Percentiles rank a stretch among this genome's conserved stretches.
phyloP scores from a whole-genome alignment of 1,284 basidiomycete species.

The Anthracocystis setariae region DNA sequence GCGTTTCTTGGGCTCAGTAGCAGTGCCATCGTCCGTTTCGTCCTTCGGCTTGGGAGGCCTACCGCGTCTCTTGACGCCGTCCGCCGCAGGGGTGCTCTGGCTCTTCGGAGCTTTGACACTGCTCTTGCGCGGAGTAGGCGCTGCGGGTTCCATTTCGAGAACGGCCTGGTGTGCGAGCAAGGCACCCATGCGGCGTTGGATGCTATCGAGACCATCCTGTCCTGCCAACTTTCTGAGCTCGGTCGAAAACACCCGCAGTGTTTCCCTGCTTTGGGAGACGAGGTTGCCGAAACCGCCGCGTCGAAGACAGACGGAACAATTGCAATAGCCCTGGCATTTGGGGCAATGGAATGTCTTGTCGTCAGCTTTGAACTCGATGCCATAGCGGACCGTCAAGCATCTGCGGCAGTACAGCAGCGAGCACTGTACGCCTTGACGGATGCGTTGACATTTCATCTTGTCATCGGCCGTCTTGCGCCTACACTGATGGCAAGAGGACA shows the following conservation, averaged over 20 bases:
- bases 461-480: slow-evolving; percentile 28
- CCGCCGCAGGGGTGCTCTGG: background rate
- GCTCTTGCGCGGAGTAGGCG: slow-evolving; percentile 3
- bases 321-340: slow-evolving; percentile 45
- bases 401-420: slow-evolving; percentile 32
- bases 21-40: too few species aligned
- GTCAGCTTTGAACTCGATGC: slow-evolving; percentile 24
- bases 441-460: slow-evolving; percentile 48
- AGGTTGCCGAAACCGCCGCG: slow-evolving; percentile 29
- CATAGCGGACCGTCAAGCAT: slow-evolving; percentile 38
- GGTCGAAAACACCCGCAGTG: slow-evolving; percentile 14
- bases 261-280: slow-evolving; percentile 12
- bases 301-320: slow-evolving; percentile 44
- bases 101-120: slow-evolving; percentile 5
- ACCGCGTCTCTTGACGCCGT: background rate
- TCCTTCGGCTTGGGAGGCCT: background rate
- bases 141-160: background rate
- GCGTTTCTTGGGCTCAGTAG: slow-evolving; percentile 10
- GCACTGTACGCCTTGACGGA: slow-evolving; percentile 19
- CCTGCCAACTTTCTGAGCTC: slow-evolving; percentile 14
- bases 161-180: slow-evolving; percentile 5
- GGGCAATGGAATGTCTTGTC: slow-evolving; percentile 38
- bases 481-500: slow-evolving; percentile 52
- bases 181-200: slow-evolving; percentile 7
- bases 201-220: slow-evolving; percentile 3